A percentile compares a stretch with the other conserved stretches of the same genome.
These are phyloP conservation scores for Tetrahymena malaccensis DNA, from an alignment of 73 alveolate genomes.

Conservation along the genomic window DNA sequence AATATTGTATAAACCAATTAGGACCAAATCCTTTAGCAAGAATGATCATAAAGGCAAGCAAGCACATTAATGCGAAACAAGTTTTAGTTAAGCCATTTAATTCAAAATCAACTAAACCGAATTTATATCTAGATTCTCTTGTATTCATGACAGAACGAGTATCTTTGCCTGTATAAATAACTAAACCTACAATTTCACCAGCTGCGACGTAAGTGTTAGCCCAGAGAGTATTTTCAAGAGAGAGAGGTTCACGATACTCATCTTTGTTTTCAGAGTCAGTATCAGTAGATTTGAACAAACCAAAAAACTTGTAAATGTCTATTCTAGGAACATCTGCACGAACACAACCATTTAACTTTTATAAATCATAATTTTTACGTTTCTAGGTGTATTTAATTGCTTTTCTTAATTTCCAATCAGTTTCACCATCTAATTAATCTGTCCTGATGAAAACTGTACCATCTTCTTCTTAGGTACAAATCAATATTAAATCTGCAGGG, in stretches of 20 bases:
- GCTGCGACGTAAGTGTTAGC: constrained; percentile 84
- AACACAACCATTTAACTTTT: constrained; percentile 41
- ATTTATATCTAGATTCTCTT: constrained; percentile 65
- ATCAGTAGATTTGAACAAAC: constrained; percentile 44
- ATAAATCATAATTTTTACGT: constrained; percentile 14
- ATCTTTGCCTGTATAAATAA: constrained; percentile 80
- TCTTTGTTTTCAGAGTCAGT: constrained; percentile 42
- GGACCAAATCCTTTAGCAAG: constrained; percentile 62
- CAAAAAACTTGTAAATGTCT: constrained; percentile 64
- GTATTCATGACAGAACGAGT: constrained; percentile 80
- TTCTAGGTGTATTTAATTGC: constrained; percentile 69
- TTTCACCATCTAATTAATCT: constrained; percentile 88
- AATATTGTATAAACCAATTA: constrained; percentile 56
- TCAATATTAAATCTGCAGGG: constrained; percentile 91
- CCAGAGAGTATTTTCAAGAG: constrained; percentile 92
- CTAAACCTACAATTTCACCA: constrained; percentile 70
- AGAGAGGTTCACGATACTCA: constrained; percentile 71
- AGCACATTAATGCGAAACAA: constrained; percentile 62
- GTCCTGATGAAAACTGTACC: constrained; percentile 75
- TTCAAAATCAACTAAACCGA: constrained; percentile 77
- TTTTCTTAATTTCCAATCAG: constrained; percentile 89
- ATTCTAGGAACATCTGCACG: constrained; percentile 70
- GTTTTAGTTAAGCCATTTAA: constrained; percentile 68
- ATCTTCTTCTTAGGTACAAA: constrained; percentile 71
- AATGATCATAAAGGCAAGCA: constrained; percentile 58